Evolutionary conservation across 139 green algal genomes (phyloP), one percentile per base, ranked within the genome.

Genomic region (Chlorella sp.): DNA sequence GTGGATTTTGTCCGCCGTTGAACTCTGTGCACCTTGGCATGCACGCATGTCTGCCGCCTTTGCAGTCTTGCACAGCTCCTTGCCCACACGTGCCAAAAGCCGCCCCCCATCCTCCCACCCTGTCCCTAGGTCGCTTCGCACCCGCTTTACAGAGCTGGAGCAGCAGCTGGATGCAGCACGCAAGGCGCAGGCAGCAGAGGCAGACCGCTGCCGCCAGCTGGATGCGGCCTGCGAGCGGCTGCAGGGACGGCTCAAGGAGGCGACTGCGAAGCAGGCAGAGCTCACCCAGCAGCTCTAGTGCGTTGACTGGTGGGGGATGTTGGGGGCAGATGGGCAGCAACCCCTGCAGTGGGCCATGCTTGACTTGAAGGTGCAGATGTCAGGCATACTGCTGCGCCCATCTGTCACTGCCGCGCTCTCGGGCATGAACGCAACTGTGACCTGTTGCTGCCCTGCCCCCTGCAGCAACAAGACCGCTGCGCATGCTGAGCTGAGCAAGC

Each of bases 211-310:
- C 0, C 32, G 26, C 22, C 80, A 70, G 34, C 80, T 85, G 68
- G 48, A 24, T 26, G 48, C 67, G 2, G 43, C 60, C 34, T 9
- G 69, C 16, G 78, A 82, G 58, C 76, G 56, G 38, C 24, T 73
- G 76, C 76, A 58, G 40, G 56, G 14, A 14, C 56, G 28, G 56
- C 56, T 73, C 36, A 54, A 72, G 54, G 76, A 82, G 76, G 40
- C 26, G 26, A 28, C 38, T 7, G 24, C 13, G 26, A 82, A 72
- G 58, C 76, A 82, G 56, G 75, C 75, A 8, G 75, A 81, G 75
- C 19, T 46, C 34, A 58, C 34, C 43, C 75, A 81, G 75, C 75
- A 81, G 75, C 75, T 81, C 1, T 46, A 34, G 75, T 81, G 75
- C 64, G 64, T 43, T 17, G 68, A 26, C 0, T 13, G 36, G 2